These are phyloP conservation scores for Penicillium parvum DNA, from an alignment of 495 filamentous ascomycete species.

Conservation along the genomic window DNA sequence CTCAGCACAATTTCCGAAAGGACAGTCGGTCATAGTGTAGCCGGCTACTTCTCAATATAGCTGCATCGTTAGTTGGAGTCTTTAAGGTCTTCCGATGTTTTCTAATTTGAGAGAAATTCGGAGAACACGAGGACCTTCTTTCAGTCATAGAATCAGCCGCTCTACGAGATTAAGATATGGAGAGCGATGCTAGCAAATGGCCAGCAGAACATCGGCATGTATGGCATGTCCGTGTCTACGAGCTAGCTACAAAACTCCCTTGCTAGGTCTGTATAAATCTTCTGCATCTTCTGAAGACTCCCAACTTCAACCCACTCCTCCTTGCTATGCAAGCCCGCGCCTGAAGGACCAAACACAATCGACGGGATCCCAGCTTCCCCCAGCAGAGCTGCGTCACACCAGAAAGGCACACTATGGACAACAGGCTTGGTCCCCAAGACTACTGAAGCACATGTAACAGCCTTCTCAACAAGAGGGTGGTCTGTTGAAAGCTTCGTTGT, in stretches of 20 bases:
- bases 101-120: too few relatives aligned
- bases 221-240: too few relatives aligned
- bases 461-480: constrained; percentile 32
- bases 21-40: too few relatives aligned
- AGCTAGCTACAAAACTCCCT: constrained; percentile 31
- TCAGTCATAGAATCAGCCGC: too few relatives aligned
- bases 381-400: constrained; percentile 44
- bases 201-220: too few relatives aligned
- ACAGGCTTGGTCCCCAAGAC: constrained; percentile 14
- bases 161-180: too few relatives aligned
- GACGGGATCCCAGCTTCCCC: constrained; percentile 35
- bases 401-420: constrained; percentile 28
- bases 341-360: constrained; percentile 40
- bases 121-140: too few relatives aligned
- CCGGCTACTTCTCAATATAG: too few relatives aligned
- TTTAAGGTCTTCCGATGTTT: too few relatives aligned
- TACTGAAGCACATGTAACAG: constrained; percentile 14
- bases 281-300: constrained; percentile 25
- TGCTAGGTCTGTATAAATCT: constrained; percentile 20
- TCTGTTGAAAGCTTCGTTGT: constrained; percentile 26
- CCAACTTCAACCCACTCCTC: constrained; percentile 44
- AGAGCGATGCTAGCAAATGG: too few relatives aligned
- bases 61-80: too few relatives aligned
- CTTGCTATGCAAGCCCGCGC: constrained; percentile 40
- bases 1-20: too few relatives aligned